Base-by-base conservation (phyloP, 345 rosid genomes). In the Cochlearia excelsa region DNA sequence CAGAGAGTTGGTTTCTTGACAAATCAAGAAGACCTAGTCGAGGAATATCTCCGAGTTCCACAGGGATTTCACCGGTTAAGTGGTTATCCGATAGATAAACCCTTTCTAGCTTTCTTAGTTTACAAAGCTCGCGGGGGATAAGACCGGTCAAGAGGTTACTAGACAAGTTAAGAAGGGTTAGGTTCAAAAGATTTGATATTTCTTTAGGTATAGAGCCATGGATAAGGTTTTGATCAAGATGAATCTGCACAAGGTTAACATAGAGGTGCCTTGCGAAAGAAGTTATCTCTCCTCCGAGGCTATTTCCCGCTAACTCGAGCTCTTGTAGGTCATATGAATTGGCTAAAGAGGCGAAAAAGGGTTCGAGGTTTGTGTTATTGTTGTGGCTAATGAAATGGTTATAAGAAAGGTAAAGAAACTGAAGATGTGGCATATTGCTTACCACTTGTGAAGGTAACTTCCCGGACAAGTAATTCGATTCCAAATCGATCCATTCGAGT, bases 401-500 rank as follows among this genome's bases (percentile, higher is more conserved):
- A 41, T 86, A 82, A 47, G 97, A 92, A 68, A 92, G 79, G 63
- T 83, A 88, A 49, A 92, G 94, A 68, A 74, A 80, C 73, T 86
- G 89, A 70, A 93, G 71, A 9, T 65, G 67, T 3, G 84, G 80
- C 91, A 86, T 75, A 50, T 78, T 75, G 33, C 71, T 65, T 43
- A 88, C 42, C 54, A 86, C 78, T 35, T 69, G 73, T 1, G 85
- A 75, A 50, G 95, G 99, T 68, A 88, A 63, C 60, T 84, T 95
- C 33, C 99, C 95, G 9, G 57, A 75, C 37, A 93, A 74, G 53
- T 60, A 54, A 48, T 93, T 93, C 7, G 86, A 84, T 44, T 82
- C 99, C 68, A 88, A 54, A 53, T 92, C 96, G 0, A 92, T 77
- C 98, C 98, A 92, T 72, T 69, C 37, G 47, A 92, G 83, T 43